Evolutionary conservation across 176 grass and related monocot species (phyloP), one percentile per base, ranked within the genome.

Genomic region (Musa itinerans): DNA sequence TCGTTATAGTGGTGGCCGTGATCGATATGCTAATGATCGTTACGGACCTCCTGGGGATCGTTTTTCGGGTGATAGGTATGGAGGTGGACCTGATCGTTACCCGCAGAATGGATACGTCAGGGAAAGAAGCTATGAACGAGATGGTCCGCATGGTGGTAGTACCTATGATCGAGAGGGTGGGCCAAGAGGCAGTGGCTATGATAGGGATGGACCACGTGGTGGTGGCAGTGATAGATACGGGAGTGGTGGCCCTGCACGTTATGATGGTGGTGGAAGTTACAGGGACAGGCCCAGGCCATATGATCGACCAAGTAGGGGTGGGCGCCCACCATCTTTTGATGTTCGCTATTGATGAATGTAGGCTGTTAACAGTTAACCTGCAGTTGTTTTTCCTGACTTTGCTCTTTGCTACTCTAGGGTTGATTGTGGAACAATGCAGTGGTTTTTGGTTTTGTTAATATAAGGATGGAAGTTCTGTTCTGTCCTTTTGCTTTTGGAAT

Each of bases 111-210:
- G 81, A 54, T 97, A 90, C 83, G 50, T 71, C 69, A 99, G 89
- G 76, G 96, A 95, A 79, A 92, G 86, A 85, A 89, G 84, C 21
- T 95, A 95, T 52, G 96, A 99, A 53, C 91, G 95, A 29, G 86
- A 90, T 82, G 80, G 73, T 21, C 74, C 86, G 11, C 90, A 81
- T 51, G 71, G 78, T 2, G 80, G 74, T 1, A 63, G 80, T 66
- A 76, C 76, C 59, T 87, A 85, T 80, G 88, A 90, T 58, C 84
- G 89, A 83, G 85, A 91, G 74, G 89, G 75, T 11, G 76, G 84
- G 24, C 85, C 81, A 12, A 81, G 80, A 3, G 82, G 43, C 0
- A 9, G 76, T 57, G 83, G 83, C 72, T 92, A 88, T 22, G 75
- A 79, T 0, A 78, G 69, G 16, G 86, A 86, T 69, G 89, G 83